Percentiles rank a stretch among this genome's conserved stretches.
Evolutionary conservation across 257 asterid species (phyloP).

Genomic region (Nicotiana undulata): DNA sequence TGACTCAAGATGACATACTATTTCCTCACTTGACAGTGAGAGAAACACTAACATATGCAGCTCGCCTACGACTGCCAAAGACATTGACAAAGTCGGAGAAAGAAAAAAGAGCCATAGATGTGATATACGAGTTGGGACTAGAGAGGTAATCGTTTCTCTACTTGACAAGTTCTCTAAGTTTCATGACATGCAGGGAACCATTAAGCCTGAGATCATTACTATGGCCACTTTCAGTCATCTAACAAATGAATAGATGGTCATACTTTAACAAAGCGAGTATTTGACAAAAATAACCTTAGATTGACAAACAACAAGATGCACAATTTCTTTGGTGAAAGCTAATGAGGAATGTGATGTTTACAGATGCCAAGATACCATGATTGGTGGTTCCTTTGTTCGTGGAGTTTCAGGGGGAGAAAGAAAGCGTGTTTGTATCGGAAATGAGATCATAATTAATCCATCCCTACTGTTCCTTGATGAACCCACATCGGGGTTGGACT

Average conservation of each 20-base stretch:
- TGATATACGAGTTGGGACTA: conserved; percentile 75
- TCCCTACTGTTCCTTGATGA: conserved; percentile 87
- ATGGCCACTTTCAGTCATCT: not conserved
- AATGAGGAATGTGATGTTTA: not conserved
- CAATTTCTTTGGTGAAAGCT: not conserved
- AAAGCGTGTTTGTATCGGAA: conserved; percentile 88
- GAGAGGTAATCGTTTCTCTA: conserved; percentile 49
- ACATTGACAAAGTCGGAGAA: conserved; percentile 65
- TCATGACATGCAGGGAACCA: too few relatives aligned
- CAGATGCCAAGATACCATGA: conserved; percentile 97
- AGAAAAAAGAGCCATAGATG: conserved; percentile 63
- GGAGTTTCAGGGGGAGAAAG: conserved; percentile 99
- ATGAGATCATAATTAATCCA: conserved; percentile 85
- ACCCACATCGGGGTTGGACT: conserved; percentile 96
- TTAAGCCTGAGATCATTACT: too few relatives aligned
- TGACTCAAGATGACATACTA: conserved; percentile 93
- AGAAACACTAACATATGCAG: conserved; percentile 75
- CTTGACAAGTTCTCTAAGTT: not conserved
- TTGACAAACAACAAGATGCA: not conserved
- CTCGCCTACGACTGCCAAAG: conserved; percentile 72
- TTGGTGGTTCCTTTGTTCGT: conserved; percentile 93
- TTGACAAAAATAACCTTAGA: too few relatives aligned
- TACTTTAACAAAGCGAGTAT: too few relatives aligned
- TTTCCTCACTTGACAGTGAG: conserved; percentile 93
- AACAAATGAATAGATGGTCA: not conserved